Base-by-base conservation (phyloP, 768 basidiomycete species). In the Erythrobasidium yunnanense region DNA sequence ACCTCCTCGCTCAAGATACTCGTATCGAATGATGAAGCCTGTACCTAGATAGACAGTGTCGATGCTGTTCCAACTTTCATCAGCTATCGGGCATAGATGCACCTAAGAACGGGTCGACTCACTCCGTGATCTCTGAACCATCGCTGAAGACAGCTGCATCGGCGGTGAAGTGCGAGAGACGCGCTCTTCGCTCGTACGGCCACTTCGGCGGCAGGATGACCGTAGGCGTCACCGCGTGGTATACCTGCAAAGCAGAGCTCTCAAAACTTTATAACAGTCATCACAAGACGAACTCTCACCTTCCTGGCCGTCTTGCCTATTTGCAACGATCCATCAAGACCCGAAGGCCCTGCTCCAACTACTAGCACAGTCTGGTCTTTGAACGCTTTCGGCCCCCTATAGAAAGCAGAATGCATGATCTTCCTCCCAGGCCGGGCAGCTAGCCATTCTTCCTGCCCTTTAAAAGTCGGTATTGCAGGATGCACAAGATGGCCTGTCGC, bases 1-100 rank as follows among this genome's bases (percentile, higher is more conserved):
- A 23, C 60, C 60, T 32, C 60, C 60, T 7, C 60, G 20, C 32
- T 63, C 60, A 23, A 63, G 60, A 51, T 63, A 63, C 13, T 49
- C 46, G 49, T 63, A 63, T 63, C 60, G 60, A 15, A 63, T 49
- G 22, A 50, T 22, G 27, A 63, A 63, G 23, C 60, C 60, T 18
- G 60, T 63, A 2, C 60, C 60, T 8, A 63, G 60, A 33, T 63
- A 63, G 6, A 63, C 35, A 8, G 25, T 25, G 32, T 63, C 60
- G 27, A 63, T 49, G 29, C 60, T 63, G 60, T 3, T 13, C 17
- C 13, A 46, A 35, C 17, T 15, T 56, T 11, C 30, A 35, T 35
- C 29, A 35, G 29, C 11, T 13, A 6, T 23, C 4, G 35, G 15
- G 35, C 38, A 25, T 51, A 11, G 49, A 11, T 8, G 49, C 49